These are phyloP conservation scores for Acer yangbiense DNA, from an alignment of 345 rosid genomes.

Conservation along the genomic window DNA sequence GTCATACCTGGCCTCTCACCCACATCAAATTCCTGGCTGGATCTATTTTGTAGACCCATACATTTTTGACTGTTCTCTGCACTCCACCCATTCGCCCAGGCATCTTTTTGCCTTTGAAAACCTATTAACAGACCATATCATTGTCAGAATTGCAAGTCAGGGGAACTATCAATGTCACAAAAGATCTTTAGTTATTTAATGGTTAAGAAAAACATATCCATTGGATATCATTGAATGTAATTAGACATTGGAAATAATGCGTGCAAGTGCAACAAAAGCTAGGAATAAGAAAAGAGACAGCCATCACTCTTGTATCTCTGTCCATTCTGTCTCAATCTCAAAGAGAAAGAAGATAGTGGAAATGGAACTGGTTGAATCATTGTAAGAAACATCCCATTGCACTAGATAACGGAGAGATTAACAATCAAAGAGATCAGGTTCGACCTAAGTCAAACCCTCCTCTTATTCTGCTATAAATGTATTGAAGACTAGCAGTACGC, in stretches of 20 bases:
- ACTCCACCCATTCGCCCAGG: conserved; percentile 94
- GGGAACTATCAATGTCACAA: conserved; percentile 8
- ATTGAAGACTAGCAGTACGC: background rate
- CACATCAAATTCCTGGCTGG: conserved; percentile 88
- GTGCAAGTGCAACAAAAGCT: background rate
- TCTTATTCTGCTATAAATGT: background rate
- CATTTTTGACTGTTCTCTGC: conserved; percentile 88
- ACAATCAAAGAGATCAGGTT: background rate
- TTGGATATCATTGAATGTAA: background rate
- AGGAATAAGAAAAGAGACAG: background rate
- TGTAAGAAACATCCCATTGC: background rate
- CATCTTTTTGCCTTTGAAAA: conserved; percentile 92
- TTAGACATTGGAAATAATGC: background rate
- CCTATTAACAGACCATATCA: conserved; percentile 43
- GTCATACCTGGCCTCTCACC: conserved; percentile 93
- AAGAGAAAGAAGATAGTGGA: background rate
- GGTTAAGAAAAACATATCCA: background rate
- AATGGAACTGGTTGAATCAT: background rate
- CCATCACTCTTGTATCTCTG: background rate
- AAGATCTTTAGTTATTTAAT: background rate
- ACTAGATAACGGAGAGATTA: background rate
- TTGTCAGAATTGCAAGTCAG: conserved; percentile 18
- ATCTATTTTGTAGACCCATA: conserved; percentile 89
- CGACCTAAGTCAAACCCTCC: background rate
- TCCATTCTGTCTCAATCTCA: background rate